Percentiles rank a stretch among this genome's conserved stretches.
These are phyloP conservation scores for Epithemia pelagica DNA, from an alignment of 108 stramenopile genomes.

Conservation along the genomic window DNA sequence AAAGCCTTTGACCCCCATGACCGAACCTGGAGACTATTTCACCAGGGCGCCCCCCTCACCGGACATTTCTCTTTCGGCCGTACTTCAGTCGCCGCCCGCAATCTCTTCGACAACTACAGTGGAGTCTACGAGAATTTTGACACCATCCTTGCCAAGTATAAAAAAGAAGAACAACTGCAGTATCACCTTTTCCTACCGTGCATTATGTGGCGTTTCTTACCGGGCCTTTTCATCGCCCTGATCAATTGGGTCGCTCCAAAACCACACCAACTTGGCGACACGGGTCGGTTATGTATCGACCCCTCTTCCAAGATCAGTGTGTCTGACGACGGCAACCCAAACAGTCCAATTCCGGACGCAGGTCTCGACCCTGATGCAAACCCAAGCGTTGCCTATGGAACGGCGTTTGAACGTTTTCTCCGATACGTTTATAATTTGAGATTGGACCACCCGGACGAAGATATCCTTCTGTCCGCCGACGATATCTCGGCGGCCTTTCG, in stretches of 20 bases:
- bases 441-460: not conserved
- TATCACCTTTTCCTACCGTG: no score
- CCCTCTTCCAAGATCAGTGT: not conserved
- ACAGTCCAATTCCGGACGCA: not conserved
- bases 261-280: not conserved
- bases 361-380: not conserved
- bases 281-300: no score
- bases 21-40: no score
- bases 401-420: not conserved
- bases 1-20: no score
- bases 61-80: no score
- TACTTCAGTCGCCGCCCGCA: no score
- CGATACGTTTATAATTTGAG: not conserved
- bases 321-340: not conserved
- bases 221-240: not conserved
- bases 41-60: no score
- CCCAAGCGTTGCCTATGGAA: not conserved
- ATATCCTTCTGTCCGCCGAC: not conserved
- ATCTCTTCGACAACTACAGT: no score
- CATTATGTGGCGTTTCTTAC: not conserved
- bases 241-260: not conserved
- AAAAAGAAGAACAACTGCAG: slow-evolving; percentile 1
- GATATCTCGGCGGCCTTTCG: slow-evolving; percentile 1
- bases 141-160: not conserved
- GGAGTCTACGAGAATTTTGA: no score